These are phyloP conservation scores for Cyathus striatus DNA, from an alignment of 768 basidiomycete species.

Conservation along the genomic window DNA sequence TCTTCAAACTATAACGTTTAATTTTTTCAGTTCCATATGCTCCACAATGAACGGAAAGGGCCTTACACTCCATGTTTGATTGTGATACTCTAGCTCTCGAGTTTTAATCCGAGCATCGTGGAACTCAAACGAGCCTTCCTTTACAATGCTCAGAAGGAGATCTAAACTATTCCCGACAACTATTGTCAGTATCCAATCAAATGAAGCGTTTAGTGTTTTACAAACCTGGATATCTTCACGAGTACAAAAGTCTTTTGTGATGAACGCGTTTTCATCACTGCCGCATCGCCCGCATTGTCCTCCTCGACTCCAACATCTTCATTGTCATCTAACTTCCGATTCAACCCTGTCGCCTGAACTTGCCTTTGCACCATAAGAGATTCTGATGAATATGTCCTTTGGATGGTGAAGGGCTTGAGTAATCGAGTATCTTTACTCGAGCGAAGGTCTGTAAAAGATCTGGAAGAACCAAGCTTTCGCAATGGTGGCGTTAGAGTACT, in stretches of 20 bases:
- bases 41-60: not conserved
- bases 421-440: constrained; percentile 30
- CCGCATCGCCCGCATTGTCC: constrained; percentile 51
- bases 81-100: constrained; percentile 74
- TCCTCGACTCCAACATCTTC: constrained; percentile 4
- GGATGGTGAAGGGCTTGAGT: constrained; percentile 21
- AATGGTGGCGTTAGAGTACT: constrained; percentile 29
- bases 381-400: constrained; percentile 36
- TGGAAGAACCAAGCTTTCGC: constrained; percentile 52
- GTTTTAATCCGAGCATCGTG: constrained; percentile 77
- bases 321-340: no score
- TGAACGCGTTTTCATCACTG: constrained; percentile 80
- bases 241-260: constrained; percentile 79
- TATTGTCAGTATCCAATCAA: constrained; percentile 9
- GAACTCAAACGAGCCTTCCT: constrained; percentile 82
- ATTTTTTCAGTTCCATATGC: no score
- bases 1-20: constrained; percentile 60
- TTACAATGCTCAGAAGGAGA: constrained; percentile 71
- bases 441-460: constrained; percentile 69
- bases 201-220: constrained; percentile 4
- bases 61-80: constrained; percentile 79
- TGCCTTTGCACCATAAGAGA: constrained; percentile 19
- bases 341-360: not conserved
- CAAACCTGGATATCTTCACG: constrained; percentile 68
- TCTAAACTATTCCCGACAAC: constrained; percentile 43